Evolutionary conservation across 2,329 filamentous ascomycete species (phyloP).

Genomic region (Fusarium fujikuroi): DNA sequence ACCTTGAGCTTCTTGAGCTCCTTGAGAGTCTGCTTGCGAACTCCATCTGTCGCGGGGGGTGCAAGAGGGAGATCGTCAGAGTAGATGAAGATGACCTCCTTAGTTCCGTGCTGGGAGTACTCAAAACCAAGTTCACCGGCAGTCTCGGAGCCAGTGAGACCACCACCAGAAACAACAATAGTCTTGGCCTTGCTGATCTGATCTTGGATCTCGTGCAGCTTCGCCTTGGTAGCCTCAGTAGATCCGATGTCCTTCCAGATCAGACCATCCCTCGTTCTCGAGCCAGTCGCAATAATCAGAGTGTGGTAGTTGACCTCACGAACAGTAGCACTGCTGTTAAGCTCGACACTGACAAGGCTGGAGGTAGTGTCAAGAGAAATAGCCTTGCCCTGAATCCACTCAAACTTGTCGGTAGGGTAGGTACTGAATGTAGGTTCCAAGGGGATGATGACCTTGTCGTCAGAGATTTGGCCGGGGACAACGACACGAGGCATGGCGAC

Average conservation of each 20-base stretch:
- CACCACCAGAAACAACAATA: slow-evolving; percentile 64
- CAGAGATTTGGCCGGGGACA: slow-evolving; percentile 57
- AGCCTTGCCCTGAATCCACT: slow-evolving; percentile 63
- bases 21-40: slow-evolving; percentile 52
- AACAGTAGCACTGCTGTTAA: slow-evolving; percentile 46
- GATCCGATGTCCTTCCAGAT: slow-evolving; percentile 62
- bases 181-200: slow-evolving; percentile 56
- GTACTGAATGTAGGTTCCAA: slow-evolving; percentile 58
- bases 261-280: slow-evolving; percentile 54
- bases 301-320: slow-evolving; percentile 60
- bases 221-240: slow-evolving; percentile 55
- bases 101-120: slow-evolving; percentile 56
- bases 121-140: slow-evolving; percentile 62
- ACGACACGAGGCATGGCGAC: slow-evolving; percentile 60
- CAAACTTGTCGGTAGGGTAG: slow-evolving; percentile 60
- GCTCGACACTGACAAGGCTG: slow-evolving; percentile 56
- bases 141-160: slow-evolving; percentile 61
- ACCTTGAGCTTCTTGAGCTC: slow-evolving; percentile 59
- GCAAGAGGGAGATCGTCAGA: slow-evolving; percentile 53
- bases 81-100: slow-evolving; percentile 59
- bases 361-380: slow-evolving; percentile 53
- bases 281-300: slow-evolving; percentile 66
- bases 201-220: slow-evolving; percentile 50
- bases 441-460: slow-evolving; percentile 51
- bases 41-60: slow-evolving; percentile 47